Percentiles rank a stretch among this genome's conserved stretches.
Evolutionary conservation across 1,139 yeast species (phyloP).

Genomic region (Geotrichum citri-aurantii): DNA sequence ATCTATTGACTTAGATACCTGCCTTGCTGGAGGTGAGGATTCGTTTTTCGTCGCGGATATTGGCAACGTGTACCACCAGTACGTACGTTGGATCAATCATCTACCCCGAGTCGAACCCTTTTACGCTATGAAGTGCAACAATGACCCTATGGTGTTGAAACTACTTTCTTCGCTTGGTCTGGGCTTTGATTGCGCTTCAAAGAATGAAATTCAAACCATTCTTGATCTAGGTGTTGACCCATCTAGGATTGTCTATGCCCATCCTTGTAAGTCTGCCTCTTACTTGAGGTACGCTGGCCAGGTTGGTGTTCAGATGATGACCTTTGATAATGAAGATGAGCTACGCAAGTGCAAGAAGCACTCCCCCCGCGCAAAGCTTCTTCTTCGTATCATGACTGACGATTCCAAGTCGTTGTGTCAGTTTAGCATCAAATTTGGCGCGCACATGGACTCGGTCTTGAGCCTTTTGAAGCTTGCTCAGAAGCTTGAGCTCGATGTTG

Average conservation of each 20-base stretch:
- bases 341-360: slow-evolving; percentile 60
- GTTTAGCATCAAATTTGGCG: slow-evolving; percentile 86
- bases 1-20: slow-evolving; percentile 50
- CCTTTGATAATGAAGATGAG: slow-evolving; percentile 87
- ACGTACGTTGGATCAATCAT: slow-evolving; percentile 51
- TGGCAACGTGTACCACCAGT: slow-evolving; percentile 61
- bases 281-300: slow-evolving; percentile 65
- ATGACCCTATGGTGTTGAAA: slow-evolving; percentile 55
- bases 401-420: slow-evolving; percentile 86
- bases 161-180: slow-evolving; percentile 57
- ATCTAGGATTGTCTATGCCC: slow-evolving; percentile 75
- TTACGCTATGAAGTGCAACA: slow-evolving; percentile 94
- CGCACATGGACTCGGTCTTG: slow-evolving; percentile 52
- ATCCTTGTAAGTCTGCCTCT: slow-evolving; percentile 86
- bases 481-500: slow-evolving; percentile 55
- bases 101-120: slow-evolving; percentile 77
- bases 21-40: slow-evolving; percentile 75
- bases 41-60: slow-evolving; percentile 87
- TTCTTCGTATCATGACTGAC: slow-evolving; percentile 82
- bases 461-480: slow-evolving; percentile 58
- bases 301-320: slow-evolving; percentile 59
- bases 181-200: slow-evolving; percentile 92
- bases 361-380: slow-evolving; percentile 65
- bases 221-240: slow-evolving; percentile 59
- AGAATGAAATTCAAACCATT: slow-evolving; percentile 69